Conservation (phyloP, 1,284 basidiomycete genomes). For the Kwoniella shivajii region DNA sequence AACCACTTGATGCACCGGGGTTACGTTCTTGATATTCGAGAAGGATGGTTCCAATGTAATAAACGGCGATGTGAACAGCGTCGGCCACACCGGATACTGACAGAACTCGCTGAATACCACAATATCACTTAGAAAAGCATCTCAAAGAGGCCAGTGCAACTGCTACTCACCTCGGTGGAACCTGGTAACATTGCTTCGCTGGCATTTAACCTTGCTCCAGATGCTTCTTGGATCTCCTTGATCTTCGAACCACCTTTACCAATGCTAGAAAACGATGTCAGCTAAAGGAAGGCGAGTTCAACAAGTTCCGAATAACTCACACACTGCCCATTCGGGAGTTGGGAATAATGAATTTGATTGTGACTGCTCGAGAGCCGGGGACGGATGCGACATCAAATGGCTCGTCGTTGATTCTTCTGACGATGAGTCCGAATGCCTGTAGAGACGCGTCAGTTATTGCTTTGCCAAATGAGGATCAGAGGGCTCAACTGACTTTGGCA, state of each 20-base stretch:
- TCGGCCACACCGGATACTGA: constrained; percentile 99
- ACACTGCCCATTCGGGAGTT: constrained; percentile 99
- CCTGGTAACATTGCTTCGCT: constrained; percentile 98
- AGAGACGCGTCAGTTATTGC: constrained; percentile 3
- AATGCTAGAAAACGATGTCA: constrained; percentile 58
- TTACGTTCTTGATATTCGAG: constrained; percentile 87
- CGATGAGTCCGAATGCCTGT: constrained; percentile 97
- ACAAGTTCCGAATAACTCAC: constrained; percentile 30
- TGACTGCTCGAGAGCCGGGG: constrained; percentile 95
- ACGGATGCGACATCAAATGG: constrained; percentile 97
- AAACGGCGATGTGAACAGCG: constrained; percentile 98
- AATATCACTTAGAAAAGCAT: too few species aligned
- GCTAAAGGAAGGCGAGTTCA: background rate
- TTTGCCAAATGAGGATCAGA: background rate
- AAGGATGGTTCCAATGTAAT: constrained; percentile 96
- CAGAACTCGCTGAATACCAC: constrained; percentile 78
- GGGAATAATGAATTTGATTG: constrained; percentile 99
- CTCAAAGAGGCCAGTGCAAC: too few species aligned
- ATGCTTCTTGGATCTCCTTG: constrained; percentile 99
- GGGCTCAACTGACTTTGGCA: constrained; percentile 71
- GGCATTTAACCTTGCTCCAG: constrained; percentile 92
- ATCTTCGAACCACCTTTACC: constrained; percentile 97
- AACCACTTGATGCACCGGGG: constrained; percentile 38
- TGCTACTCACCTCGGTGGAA: constrained; percentile 88
- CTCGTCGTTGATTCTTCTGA: constrained; percentile 98